Percentiles rank a stretch among this genome's conserved stretches.
phyloP scores from a whole-genome alignment of 176 grass and related monocot species.

The Thalia dealbata region DNA sequence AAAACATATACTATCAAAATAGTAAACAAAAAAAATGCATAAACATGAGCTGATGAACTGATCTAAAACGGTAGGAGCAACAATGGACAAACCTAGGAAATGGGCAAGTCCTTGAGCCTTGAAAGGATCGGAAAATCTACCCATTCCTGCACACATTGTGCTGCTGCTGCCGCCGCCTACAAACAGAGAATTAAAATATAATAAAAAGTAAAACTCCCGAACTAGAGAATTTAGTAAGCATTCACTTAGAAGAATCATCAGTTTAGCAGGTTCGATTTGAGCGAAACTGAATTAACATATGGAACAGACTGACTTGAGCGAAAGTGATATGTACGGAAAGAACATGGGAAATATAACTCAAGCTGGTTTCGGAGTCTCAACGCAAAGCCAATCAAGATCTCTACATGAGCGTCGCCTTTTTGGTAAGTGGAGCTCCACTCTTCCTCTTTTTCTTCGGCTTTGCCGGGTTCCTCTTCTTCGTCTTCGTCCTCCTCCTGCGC shows the following conservation, averaged over 20 bases:
- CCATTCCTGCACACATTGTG: constrained; percentile 88
- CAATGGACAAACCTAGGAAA: constrained; percentile 66
- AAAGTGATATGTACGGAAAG: no score
- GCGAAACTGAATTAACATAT: background rate
- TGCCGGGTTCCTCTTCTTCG: background rate
- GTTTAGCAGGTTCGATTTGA: background rate
- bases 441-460: constrained; percentile 27
- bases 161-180: constrained; percentile 87
- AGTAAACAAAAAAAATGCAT: background rate
- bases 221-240: background rate
- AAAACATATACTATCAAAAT: background rate
- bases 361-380: background rate
- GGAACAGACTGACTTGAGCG: background rate
- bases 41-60: background rate
- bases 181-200: constrained; percentile 6
- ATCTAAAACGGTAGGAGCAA: constrained; percentile 13
- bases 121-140: constrained; percentile 72
- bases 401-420: constrained; percentile 37
- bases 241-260: background rate
- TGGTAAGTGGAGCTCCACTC: constrained; percentile 40
- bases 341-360: background rate
- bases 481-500: constrained; percentile 20
- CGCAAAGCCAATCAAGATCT: constrained; percentile 5
- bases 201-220: background rate
- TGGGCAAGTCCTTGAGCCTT: constrained; percentile 83